Base-by-base conservation (phyloP, 2,329 filamentous ascomycete genomes). In the Penicillium sp. region DNA sequence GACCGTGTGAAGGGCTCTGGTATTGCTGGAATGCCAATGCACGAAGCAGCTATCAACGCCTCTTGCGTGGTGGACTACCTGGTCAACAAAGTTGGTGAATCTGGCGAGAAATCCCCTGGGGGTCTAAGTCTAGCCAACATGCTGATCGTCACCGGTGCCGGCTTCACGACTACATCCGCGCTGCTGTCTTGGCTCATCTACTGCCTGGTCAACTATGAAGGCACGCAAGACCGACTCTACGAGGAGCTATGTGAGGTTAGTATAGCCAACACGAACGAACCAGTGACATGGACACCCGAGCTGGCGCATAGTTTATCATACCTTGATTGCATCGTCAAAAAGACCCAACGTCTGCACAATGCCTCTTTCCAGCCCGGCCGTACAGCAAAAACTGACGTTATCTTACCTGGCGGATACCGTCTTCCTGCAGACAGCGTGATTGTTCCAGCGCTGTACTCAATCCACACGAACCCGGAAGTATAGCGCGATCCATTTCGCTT, bases 321-420 rank as follows among this genome's bases (percentile, higher is more conserved):
- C 73, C 79, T 86, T 7, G 85, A 87, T 69, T 81, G 82, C 49
- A 86, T 82, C 72, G 74, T 89, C 78, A 88, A 88, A 73, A 86
- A 89, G 70, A 86, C 81, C 0, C 85, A 86, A 70, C 81, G 86
- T 2, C 78, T 79, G 3, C 86, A 88, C 76, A 88, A 86, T 73
- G 84, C 86, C 0, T 85, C 84, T 0, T 89, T 84, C 75, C 86
- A 89, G 67, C 84, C 87, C 0, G 86, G 79, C 1, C 84, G 87
- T 33, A 88, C 84, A 1, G 77, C 86, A 2, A 83, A 83, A 62
- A 75, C 75, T 3, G 86, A 88, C 68, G 73, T 86, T 59, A 79
- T 89, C 28, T 74, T 89, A 0, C 86, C 87, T 0, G 86, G 86
- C 0, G 86, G 86, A 0, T 88, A 87, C 76, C 81, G 79, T 58